A percentile compares a stretch with the other conserved stretches of the same genome.
Evolutionary conservation across 345 rosid species (phyloP).

Genomic region (Gossypium anomalum): DNA sequence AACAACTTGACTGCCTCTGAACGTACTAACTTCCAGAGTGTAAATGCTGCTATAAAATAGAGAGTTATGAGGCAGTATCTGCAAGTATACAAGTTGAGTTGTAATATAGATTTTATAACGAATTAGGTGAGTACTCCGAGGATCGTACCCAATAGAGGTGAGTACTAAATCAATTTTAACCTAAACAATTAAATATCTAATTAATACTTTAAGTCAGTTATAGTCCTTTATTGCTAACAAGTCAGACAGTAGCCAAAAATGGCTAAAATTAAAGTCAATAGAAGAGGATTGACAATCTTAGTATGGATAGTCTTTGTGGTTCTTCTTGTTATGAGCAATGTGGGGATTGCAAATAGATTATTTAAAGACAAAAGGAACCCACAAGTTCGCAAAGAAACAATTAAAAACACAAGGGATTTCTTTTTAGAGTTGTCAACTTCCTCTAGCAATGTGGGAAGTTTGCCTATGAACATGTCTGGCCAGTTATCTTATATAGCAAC

Average conservation of each 20-base stretch:
- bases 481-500: slow-evolving; percentile 24
- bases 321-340: slow-evolving; percentile 20
- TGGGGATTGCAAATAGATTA: slow-evolving; percentile 38
- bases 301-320: slow-evolving; percentile 24
- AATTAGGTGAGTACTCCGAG: too few relatives aligned
- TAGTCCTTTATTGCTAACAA: background rate
- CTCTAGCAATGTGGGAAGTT: slow-evolving; percentile 54
- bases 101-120: too few relatives aligned
- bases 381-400: slow-evolving; percentile 12
- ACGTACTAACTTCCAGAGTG: too few relatives aligned
- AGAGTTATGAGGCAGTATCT: too few relatives aligned
- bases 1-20: too few relatives aligned
- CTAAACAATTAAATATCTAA: too few relatives aligned
- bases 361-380: slow-evolving; percentile 23
- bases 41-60: too few relatives aligned
- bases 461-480: slow-evolving; percentile 68
- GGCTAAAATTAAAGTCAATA: slow-evolving; percentile 21
- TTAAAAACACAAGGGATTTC: slow-evolving; percentile 13
- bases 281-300: slow-evolving; percentile 17
- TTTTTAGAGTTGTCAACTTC: slow-evolving; percentile 34
- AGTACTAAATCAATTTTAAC: too few relatives aligned
- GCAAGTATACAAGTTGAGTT: too few relatives aligned
- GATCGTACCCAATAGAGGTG: too few relatives aligned
- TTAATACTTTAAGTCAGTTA: too few relatives aligned
- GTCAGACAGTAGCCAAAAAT: slow-evolving; percentile 13